These are phyloP conservation scores for Dipteronia dyeriana DNA, from an alignment of 345 rosid genomes.

Conservation along the genomic window DNA sequence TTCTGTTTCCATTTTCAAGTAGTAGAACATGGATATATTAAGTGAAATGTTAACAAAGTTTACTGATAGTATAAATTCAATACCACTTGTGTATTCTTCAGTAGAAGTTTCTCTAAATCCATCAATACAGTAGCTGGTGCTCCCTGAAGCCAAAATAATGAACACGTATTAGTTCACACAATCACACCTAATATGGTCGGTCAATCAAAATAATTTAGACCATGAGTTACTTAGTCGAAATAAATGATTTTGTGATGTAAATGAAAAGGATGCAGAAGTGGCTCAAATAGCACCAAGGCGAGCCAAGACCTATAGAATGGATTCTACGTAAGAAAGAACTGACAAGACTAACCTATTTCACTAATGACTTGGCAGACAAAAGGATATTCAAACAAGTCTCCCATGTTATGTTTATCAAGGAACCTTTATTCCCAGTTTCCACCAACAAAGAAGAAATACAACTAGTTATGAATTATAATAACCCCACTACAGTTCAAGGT, in stretches of 20 bases:
- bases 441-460: not conserved
- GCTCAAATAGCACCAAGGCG: not conserved
- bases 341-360: not conserved
- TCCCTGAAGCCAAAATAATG: slow-evolving; percentile 46
- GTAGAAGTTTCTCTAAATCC: slow-evolving; percentile 75
- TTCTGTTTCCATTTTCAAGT: not conserved
- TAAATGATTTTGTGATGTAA: not conserved
- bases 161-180: not conserved
- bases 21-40: slow-evolving; percentile 3
- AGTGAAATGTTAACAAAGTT: slow-evolving; percentile 1
- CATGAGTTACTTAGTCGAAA: not conserved
- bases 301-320: not conserved
- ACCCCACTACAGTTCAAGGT: not conserved
- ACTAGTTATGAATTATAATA: not conserved
- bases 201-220: not conserved
- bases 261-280: not conserved
- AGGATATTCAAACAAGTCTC: not conserved
- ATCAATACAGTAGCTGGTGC: slow-evolving; percentile 59
- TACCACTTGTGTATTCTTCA: slow-evolving; percentile 77
- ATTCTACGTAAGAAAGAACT: not conserved
- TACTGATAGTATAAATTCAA: slow-evolving; percentile 3
- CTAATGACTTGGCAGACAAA: not conserved
- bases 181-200: not conserved
- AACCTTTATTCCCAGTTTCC: not conserved
- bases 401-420: not conserved